phyloP scores from a whole-genome alignment of 345 rosid species.

The Iberis pinnata region DNA sequence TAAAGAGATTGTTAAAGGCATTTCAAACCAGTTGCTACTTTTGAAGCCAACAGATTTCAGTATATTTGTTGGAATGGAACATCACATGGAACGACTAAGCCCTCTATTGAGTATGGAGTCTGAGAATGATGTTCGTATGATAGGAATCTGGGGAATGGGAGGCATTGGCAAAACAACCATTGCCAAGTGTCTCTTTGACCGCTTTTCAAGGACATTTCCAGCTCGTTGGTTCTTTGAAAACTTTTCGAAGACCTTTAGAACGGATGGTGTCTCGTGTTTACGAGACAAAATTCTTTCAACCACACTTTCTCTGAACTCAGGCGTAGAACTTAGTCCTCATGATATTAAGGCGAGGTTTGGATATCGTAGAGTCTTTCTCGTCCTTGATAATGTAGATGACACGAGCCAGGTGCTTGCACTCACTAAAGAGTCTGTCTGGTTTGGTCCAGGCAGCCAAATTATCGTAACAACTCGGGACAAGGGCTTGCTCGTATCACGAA shows the following conservation, averaged over 20 bases:
- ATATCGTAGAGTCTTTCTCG: background rate
- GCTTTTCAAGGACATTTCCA: background rate
- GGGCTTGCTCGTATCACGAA: background rate
- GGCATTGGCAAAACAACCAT: slow-evolving; percentile 20
- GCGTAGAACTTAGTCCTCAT: background rate
- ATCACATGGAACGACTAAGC: background rate
- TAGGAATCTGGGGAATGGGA: slow-evolving; percentile 21
- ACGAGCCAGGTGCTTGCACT: background rate
- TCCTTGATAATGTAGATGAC: slow-evolving; percentile 12
- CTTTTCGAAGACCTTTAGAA: background rate
- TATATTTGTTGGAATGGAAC: background rate
- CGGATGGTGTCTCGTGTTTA: background rate
- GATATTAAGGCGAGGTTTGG: background rate
- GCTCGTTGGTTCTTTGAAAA: background rate
- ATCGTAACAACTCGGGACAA: slow-evolving; percentile 17
- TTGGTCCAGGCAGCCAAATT: slow-evolving; percentile 15
- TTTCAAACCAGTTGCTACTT: background rate
- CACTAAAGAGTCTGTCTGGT: background rate
- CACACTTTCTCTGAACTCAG: background rate
- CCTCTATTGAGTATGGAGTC: background rate
- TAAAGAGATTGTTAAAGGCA: background rate
- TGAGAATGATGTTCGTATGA: background rate
- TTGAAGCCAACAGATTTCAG: background rate
- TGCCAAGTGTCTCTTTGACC: background rate
- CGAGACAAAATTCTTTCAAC: background rate